Evolutionary conservation across 805 yeast species (phyloP), one percentile per base, ranked within the genome.

Genomic region (Danielia oregonensis): DNA sequence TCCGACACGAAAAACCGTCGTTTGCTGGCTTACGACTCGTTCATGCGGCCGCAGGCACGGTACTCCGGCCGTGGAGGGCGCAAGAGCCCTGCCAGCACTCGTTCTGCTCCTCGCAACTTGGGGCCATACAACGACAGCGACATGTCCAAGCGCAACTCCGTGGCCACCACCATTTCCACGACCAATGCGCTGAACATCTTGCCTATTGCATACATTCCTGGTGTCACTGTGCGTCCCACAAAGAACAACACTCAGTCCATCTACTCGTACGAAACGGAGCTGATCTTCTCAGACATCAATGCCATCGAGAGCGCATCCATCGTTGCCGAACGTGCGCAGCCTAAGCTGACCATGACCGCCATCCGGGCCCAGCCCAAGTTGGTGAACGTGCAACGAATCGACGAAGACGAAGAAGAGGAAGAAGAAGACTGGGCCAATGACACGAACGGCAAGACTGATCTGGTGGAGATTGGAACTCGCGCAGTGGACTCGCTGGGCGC

Each of bases 201-300:
- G 41, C 96, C 96, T 13, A 82, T 91, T 37, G 95, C 95, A 2
- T 89, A 88, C 54, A 86, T 89, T 40, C 97, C 97, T 0, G 97
- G 97, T 24, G 96, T 88, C 29, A 85, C 88, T 4, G 76, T 78
- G 15, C 66, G 82, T 17, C 70, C 75, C 30, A 65, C 69, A 6
- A 61, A 61, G 35, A 63, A 66, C 46, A 63, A 65, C 60, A 49
- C 68, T 46, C 46, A 73, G 52, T 48, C 72, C 51, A 52, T 74
- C 49, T 50, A 72, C 59, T 56, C 68, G 49, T 50, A 72, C 56
- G 63, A 73, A 44, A 43, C 63, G 26, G 52, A 47, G 25, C 63
- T 70, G 30, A 55, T 65, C 9, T 66, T 66, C 42, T 63, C 70
- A 21, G 74, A 68, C 40, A 52, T 64, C 44, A 60, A 65, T 29